A percentile compares a stretch with the other conserved stretches of the same genome.
These are phyloP conservation scores for Apophysomyces ossiformis DNA, from an alignment of 371 early-diverging fungal species.

Conservation along the genomic window DNA sequence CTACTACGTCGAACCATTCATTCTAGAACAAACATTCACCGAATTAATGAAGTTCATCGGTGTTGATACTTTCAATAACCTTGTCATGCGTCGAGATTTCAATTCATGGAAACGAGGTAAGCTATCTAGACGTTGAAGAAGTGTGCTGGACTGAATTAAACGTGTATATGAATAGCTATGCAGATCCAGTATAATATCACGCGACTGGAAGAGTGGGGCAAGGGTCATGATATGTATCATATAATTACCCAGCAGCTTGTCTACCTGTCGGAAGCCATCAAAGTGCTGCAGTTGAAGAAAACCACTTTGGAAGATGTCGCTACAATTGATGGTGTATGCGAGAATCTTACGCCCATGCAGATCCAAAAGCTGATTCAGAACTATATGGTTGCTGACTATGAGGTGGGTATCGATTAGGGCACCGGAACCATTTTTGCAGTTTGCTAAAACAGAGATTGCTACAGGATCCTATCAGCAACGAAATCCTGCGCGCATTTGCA, in stretches of 20 bases:
- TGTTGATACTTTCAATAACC: constrained; percentile 91
- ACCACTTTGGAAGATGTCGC: constrained; percentile 89
- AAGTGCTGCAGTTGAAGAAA: constrained; percentile 94
- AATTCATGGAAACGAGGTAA: constrained; percentile 87
- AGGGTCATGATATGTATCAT: constrained; percentile 91
- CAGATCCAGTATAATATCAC: constrained; percentile 98
- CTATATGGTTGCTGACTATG: constrained; percentile 80
- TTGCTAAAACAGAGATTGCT: neutral
- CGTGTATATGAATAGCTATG: constrained; percentile 56
- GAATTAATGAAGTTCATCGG: constrained; percentile 92
- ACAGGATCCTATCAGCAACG: constrained; percentile 82
- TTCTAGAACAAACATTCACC: constrained; percentile 81
- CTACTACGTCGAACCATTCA: constrained; percentile 89
- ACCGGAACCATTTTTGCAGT: neutral
- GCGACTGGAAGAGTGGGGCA: constrained; percentile 97
- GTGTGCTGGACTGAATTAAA: neutral
- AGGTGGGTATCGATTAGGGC: constrained; percentile 35
- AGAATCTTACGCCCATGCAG: constrained; percentile 91
- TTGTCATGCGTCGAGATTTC: constrained; percentile 90
- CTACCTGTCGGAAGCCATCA: constrained; percentile 93
- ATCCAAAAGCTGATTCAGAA: constrained; percentile 92
- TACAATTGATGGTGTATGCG: constrained; percentile 95
- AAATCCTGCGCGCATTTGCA: constrained; percentile 90
- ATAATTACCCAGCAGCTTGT: constrained; percentile 71
- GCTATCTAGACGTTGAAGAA: neutral